These are phyloP conservation scores for Coemansia sp. DNA, from an alignment of 192 early-diverging fungal genomes.

Conservation along the genomic window DNA sequence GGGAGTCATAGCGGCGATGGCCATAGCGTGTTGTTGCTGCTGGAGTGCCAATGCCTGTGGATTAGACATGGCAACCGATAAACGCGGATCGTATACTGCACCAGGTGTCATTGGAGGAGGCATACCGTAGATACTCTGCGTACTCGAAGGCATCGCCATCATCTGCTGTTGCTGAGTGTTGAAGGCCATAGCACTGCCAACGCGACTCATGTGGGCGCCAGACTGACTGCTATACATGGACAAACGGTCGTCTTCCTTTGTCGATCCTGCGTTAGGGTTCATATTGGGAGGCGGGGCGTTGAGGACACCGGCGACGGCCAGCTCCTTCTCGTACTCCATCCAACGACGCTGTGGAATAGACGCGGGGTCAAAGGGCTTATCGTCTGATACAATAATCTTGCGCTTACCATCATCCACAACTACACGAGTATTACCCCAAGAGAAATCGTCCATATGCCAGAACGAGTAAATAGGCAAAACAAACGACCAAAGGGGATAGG, in stretches of 20 bases:
- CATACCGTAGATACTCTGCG: constrained; percentile 44
- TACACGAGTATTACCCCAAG: constrained; percentile 96
- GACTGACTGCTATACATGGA: constrained; percentile 29
- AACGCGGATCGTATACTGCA: constrained; percentile 30
- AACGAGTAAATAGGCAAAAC: constrained; percentile 94
- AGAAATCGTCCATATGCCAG: constrained; percentile 99
- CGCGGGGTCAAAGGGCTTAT: constrained; percentile 85
- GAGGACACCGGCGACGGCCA: constrained; percentile 56
- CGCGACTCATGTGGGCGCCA: constrained; percentile 41
- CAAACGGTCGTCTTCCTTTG: constrained; percentile 39
- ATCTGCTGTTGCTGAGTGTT: not conserved
- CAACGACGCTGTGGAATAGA: constrained; percentile 86
- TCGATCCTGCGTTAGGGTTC: constrained; percentile 46
- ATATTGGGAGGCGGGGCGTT: constrained; percentile 54
- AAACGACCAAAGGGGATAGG: constrained; percentile 90
- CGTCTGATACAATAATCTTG: constrained; percentile 69
- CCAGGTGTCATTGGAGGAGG: constrained; percentile 9
- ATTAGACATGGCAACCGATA: constrained; percentile 51
- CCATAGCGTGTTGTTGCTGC: constrained; percentile 34
- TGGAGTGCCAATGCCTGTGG: constrained; percentile 38
- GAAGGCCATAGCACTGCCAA: constrained; percentile 47
- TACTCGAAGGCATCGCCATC: constrained; percentile 10
- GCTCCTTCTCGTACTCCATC: constrained; percentile 84
- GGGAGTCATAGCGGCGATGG: constrained; percentile 8
- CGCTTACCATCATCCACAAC: constrained; percentile 72